Conservation (phyloP, 805 yeast species). For the Lipomyces mesembrius region DNA sequence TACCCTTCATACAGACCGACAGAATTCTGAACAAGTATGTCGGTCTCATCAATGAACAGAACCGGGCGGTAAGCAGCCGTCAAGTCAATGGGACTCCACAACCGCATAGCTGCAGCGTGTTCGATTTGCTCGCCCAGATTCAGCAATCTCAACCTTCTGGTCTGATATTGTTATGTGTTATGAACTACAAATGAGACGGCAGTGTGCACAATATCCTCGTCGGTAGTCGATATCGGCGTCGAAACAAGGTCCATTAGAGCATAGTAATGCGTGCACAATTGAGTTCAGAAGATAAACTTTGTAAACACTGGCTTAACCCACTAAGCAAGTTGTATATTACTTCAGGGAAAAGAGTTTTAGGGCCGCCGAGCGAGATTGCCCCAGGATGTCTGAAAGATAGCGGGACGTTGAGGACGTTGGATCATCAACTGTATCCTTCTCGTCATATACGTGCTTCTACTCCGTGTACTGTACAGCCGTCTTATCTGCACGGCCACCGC, state of each 20-base stretch:
- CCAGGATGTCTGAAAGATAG: neutral
- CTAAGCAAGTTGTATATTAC: too few species aligned
- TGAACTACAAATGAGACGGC: neutral
- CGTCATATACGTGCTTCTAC: neutral
- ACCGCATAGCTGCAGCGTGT: constrained; percentile 13
- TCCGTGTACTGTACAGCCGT: neutral
- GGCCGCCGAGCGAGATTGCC: too few species aligned
- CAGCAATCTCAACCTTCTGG: neutral
- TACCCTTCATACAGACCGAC: constrained; percentile 76
- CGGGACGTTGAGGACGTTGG: neutral
- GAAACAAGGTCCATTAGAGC: neutral
- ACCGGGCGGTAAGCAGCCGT: constrained; percentile 45
- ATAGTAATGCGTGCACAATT: neutral
- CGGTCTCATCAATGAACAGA: constrained; percentile 51
- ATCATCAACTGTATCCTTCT: neutral
- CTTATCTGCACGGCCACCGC: neutral
- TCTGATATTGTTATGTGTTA: neutral
- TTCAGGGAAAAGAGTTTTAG: too few species aligned
- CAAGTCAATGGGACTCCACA: constrained; percentile 43
- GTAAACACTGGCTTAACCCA: too few species aligned
- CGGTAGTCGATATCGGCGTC: neutral
- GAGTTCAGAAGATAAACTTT: neutral
- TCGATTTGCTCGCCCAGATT: neutral
- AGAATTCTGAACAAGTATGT: constrained; percentile 55
- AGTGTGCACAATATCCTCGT: neutral